A percentile compares a stretch with the other conserved stretches of the same genome.
Conservation (phyloP, 2,329 filamentous ascomycete genomes). For the Pestalotiopsis sp. region DNA sequence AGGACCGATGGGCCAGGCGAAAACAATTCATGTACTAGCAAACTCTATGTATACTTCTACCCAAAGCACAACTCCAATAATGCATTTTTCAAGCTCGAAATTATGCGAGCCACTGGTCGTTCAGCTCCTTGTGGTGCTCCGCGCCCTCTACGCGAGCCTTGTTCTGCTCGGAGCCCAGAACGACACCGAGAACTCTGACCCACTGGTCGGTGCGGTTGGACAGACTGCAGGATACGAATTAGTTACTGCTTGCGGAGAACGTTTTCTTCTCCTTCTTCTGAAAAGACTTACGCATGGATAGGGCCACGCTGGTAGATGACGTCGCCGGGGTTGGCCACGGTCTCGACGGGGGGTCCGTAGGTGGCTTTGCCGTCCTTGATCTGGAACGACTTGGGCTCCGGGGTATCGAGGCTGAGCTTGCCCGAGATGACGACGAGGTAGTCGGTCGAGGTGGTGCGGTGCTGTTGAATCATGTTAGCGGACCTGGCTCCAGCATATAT, state of each 20-base stretch:
- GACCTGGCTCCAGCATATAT: neutral
- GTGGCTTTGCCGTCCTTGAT: constrained; percentile 26
- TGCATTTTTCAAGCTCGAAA: neutral
- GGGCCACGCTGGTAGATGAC: constrained; percentile 33
- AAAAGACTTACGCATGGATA: constrained; percentile 34
- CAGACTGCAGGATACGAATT: constrained; percentile 18
- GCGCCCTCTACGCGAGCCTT: constrained; percentile 19
- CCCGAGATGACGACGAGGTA: constrained; percentile 32
- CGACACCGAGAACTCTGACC: constrained; percentile 26
- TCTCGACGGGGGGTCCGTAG: constrained; percentile 28
- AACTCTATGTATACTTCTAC: neutral
- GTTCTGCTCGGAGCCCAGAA: constrained; percentile 26
- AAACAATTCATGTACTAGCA: too few species aligned
- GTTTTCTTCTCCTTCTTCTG: neutral
- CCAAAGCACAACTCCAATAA: neutral
- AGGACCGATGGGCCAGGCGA: too few species aligned
- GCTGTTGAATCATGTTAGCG: constrained; percentile 21
- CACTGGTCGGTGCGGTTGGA: constrained; percentile 31
- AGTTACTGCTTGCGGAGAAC: too few species aligned
- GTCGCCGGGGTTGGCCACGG: constrained; percentile 29
- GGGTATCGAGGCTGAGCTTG: constrained; percentile 30
- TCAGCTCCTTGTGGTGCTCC: neutral
- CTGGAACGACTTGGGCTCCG: constrained; percentile 23
- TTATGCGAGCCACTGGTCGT: neutral
- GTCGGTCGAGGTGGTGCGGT: constrained; percentile 35